Percentiles rank a stretch among this genome's conserved stretches.
Evolutionary conservation across 129 eudicot species (phyloP).

Genomic region (Centella asiatica): DNA sequence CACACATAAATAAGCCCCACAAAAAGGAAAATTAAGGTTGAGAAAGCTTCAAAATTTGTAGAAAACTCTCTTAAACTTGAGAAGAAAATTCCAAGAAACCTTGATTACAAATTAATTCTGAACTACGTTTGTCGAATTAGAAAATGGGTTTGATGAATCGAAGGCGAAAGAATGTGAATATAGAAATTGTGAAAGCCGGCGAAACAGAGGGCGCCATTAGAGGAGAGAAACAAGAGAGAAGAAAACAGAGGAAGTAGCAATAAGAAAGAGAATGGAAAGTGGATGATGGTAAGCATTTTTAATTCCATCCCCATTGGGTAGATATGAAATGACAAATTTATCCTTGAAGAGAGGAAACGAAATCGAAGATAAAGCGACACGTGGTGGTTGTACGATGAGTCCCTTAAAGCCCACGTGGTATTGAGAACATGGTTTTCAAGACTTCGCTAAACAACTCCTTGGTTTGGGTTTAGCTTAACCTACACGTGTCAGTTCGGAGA

Average conservation of each 20-base stretch:
- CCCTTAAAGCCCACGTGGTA: neutral
- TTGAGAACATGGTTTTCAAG: neutral
- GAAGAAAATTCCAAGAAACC: neutral
- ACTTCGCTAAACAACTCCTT: neutral
- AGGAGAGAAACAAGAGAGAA: neutral
- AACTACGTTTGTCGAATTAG: neutral
- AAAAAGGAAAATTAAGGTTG: neutral
- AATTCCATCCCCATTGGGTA: neutral
- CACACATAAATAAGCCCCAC: neutral
- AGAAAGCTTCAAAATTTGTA: too few species aligned
- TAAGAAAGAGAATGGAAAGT: neutral
- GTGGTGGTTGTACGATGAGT: neutral
- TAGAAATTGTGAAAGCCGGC: too few species aligned
- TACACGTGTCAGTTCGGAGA: neutral
- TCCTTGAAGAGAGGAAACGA: neutral
- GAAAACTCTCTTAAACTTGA: neutral
- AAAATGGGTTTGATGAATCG: neutral
- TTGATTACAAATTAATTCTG: too few species aligned
- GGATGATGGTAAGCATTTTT: slow-evolving; percentile 10
- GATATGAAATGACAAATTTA: neutral
- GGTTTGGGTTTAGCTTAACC: neutral
- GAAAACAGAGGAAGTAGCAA: too few species aligned
- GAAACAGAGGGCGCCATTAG: neutral
- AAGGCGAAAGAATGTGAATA: neutral
- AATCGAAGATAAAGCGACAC: neutral